A percentile compares a stretch with the other conserved stretches of the same genome.
Conservation (phyloP, 2,329 filamentous ascomycete species). For the Penicillium polonicum region DNA sequence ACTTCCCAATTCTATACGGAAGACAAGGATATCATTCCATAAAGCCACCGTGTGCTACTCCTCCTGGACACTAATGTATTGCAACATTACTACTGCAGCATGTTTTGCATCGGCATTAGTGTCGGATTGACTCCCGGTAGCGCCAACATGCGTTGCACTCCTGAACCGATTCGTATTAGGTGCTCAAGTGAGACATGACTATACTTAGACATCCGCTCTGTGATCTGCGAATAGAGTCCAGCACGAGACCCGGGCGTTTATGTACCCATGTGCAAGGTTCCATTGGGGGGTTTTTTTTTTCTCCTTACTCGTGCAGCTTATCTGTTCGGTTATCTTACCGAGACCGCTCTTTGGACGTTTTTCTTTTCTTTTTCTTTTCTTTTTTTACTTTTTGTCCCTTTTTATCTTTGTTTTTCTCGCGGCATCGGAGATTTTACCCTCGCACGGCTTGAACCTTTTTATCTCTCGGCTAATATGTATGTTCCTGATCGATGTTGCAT, state of each 20-base stretch:
- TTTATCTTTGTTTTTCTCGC: background rate
- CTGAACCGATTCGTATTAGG: conserved; percentile 16
- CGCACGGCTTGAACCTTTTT: background rate
- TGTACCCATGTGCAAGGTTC: background rate
- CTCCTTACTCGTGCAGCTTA: conserved; percentile 6
- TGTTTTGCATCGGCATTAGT: conserved; percentile 21
- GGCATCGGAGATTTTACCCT: conserved; percentile 14
- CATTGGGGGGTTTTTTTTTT: background rate
- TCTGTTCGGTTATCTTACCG: conserved; percentile 12
- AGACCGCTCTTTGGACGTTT: conserved; percentile 1
- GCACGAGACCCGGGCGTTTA: conserved; percentile 1
- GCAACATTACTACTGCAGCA: conserved; percentile 22
- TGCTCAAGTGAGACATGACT: conserved; percentile 22
- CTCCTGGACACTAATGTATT: conserved; percentile 15
- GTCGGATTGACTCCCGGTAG: conserved; percentile 14
- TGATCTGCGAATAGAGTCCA: conserved; percentile 20
- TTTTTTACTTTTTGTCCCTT: background rate
- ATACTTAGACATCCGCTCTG: conserved; percentile 14
- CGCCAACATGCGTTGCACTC: conserved; percentile 9
- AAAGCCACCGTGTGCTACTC: conserved; percentile 1
- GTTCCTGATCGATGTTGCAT: conserved; percentile 2
- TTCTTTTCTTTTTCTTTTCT: background rate
- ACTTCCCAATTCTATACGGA: background rate
- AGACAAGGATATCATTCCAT: background rate
- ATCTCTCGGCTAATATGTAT: conserved; percentile 6